Percentiles rank a stretch among this genome's conserved stretches.
Evolutionary conservation across 768 basidiomycete species (phyloP).

Genomic region (Auriscalpium microsporum): DNA sequence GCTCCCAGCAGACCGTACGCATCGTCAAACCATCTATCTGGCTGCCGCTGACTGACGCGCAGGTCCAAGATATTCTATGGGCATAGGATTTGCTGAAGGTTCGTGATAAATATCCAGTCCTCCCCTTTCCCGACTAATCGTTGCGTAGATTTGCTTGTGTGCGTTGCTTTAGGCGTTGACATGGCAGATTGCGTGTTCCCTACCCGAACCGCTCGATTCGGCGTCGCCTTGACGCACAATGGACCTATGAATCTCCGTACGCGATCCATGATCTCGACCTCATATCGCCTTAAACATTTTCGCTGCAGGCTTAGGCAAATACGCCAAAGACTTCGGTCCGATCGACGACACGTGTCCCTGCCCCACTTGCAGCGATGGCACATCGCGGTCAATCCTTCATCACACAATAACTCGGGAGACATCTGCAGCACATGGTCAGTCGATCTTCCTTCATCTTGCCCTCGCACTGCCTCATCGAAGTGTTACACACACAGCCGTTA

Average conservation of each 20-base stretch:
- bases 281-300: neutral
- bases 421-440: conserved; percentile 69
- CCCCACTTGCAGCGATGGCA: conserved; percentile 66
- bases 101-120: neutral
- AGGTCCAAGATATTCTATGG: conserved; percentile 92
- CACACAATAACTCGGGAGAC: conserved; percentile 76
- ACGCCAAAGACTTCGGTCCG: conserved; percentile 57
- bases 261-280: conserved; percentile 12
- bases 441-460: conserved; percentile 4
- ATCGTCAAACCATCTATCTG: neutral
- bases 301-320: conserved; percentile 52
- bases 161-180: conserved; percentile 85
- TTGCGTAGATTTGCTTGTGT: conserved; percentile 69
- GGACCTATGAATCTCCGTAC: conserved; percentile 80
- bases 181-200: conserved; percentile 97
- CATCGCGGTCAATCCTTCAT: conserved; percentile 67
- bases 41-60: conserved; percentile 10
- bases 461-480: neutral
- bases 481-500: conserved; percentile 44
- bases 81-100: conserved; percentile 90
- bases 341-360: conserved; percentile 79
- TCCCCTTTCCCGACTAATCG: neutral
- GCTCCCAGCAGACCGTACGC: conserved; percentile 70
- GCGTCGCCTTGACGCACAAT: conserved; percentile 73
- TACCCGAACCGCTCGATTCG: conserved; percentile 86